These are phyloP conservation scores for Penicilliopsis zonata DNA, from an alignment of 495 filamentous ascomycete genomes.

Conservation along the genomic window DNA sequence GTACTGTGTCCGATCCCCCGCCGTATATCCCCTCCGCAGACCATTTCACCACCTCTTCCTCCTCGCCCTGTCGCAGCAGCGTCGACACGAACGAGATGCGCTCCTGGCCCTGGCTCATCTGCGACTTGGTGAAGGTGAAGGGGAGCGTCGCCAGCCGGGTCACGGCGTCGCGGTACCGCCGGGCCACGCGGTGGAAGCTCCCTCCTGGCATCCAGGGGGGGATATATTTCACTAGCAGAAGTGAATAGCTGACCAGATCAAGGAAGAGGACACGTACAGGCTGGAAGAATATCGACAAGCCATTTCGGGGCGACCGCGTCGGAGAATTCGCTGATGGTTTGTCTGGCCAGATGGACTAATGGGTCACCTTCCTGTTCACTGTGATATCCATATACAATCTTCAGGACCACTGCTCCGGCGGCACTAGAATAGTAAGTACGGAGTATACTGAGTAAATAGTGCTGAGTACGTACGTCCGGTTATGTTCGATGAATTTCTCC, in stretches of 20 bases:
- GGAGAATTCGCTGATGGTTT: slow-evolving; percentile 26
- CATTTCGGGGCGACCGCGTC: slow-evolving; percentile 25
- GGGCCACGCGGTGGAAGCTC: slow-evolving; percentile 25
- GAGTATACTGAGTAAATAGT: neutral
- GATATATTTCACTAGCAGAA: slow-evolving; percentile 23
- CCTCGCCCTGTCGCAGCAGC: slow-evolving; percentile 17
- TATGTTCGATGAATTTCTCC: slow-evolving; percentile 21
- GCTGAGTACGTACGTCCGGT: slow-evolving; percentile 22
- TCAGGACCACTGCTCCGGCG: slow-evolving; percentile 25
- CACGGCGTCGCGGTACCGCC: slow-evolving; percentile 13
- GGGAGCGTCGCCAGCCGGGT: slow-evolving; percentile 17
- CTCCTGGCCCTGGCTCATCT: slow-evolving; percentile 22
- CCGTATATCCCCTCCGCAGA: slow-evolving; percentile 40
- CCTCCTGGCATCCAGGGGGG: slow-evolving; percentile 39
- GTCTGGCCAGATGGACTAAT: slow-evolving; percentile 25
- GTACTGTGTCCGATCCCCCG: slow-evolving; percentile 44
- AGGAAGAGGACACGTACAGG: slow-evolving; percentile 8
- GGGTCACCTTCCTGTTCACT: slow-evolving; percentile 29
- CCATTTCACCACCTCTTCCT: slow-evolving; percentile 26
- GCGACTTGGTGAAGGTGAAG: slow-evolving; percentile 31
- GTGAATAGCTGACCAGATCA: neutral
- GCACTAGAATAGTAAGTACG: neutral
- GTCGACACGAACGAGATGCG: slow-evolving; percentile 26
- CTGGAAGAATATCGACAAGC: slow-evolving; percentile 30
- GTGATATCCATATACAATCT: slow-evolving; percentile 37